Conservation (phyloP, 2,329 filamentous ascomycete genomes). For the Claviceps monticola region DNA sequence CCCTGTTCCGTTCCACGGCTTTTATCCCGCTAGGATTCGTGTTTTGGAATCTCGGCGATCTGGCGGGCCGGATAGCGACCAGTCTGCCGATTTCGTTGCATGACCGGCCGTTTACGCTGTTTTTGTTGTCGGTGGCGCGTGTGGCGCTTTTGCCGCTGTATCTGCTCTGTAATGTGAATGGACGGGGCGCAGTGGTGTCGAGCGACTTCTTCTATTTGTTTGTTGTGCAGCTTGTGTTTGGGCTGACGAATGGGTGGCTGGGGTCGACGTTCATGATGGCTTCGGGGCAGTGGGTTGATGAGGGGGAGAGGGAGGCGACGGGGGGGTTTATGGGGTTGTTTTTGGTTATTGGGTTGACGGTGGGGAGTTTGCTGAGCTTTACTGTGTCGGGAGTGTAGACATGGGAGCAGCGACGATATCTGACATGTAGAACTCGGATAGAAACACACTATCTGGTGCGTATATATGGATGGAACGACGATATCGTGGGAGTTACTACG, state of each 20-base stretch:
- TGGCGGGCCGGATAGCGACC: conserved; percentile 60
- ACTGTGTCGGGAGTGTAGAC: conserved; percentile 35
- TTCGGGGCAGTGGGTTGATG: conserved; percentile 65
- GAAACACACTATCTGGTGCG: too few relatives aligned
- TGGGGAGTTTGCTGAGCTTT: conserved; percentile 86
- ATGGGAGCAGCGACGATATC: neutral
- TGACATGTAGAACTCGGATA: too few relatives aligned
- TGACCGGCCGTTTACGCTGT: conserved; percentile 51
- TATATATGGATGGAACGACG: too few relatives aligned
- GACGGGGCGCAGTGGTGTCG: conserved; percentile 54
- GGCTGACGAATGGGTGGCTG: conserved; percentile 75
- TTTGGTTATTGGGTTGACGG: conserved; percentile 70
- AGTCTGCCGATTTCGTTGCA: conserved; percentile 42
- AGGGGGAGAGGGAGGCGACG: conserved; percentile 72
- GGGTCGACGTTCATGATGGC: conserved; percentile 87
- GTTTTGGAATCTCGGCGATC: conserved; percentile 84
- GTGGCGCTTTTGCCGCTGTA: conserved; percentile 71
- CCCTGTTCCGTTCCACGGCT: conserved; percentile 54
- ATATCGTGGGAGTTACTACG: too few relatives aligned
- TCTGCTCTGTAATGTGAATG: conserved; percentile 74
- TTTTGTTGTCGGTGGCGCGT: conserved; percentile 52
- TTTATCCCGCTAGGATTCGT: conserved; percentile 89
- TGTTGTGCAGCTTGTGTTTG: conserved; percentile 72
- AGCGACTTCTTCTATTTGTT: conserved; percentile 85
- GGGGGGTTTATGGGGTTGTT: conserved; percentile 90